Percentiles rank a stretch among this genome's conserved stretches.
These are phyloP conservation scores for Blastobotrys serpentis DNA, from an alignment of 1,139 yeast species.

Conservation along the genomic window DNA sequence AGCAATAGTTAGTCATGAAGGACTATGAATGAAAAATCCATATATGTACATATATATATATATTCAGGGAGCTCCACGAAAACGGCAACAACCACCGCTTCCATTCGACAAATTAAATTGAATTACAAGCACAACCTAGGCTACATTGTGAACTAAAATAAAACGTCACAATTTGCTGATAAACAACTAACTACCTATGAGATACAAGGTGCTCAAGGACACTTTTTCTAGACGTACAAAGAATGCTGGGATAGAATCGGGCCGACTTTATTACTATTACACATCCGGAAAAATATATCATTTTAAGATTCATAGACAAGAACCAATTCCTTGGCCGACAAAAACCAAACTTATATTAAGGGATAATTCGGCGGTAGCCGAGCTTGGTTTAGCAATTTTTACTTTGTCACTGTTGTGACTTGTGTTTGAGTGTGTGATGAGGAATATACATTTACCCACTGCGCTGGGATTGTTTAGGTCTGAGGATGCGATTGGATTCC, in stretches of 20 bases:
- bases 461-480: slow-evolving; percentile 14
- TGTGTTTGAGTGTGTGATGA: not conserved
- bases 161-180: no score
- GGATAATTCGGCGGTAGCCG: not conserved
- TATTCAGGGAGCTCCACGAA: no score
- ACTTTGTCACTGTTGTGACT: slow-evolving; percentile 1
- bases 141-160: no score
- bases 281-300: not conserved
- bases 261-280: not conserved
- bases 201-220: no score
- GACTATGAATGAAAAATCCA: no score
- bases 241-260: not conserved
- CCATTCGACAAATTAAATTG: no score
- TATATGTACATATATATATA: no score
- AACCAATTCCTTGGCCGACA: not conserved
- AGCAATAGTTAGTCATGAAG: no score
- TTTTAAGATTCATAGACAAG: not conserved
- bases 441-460: slow-evolving; percentile 16
- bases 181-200: no score
- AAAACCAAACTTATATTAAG: not conserved
- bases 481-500: slow-evolving; percentile 5
- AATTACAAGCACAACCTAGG: no score
- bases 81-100: no score
- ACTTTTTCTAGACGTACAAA: no score
- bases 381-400: not conserved